phyloP scores from a whole-genome alignment of 306 rosid genomes.

The Casuarina glauca region DNA sequence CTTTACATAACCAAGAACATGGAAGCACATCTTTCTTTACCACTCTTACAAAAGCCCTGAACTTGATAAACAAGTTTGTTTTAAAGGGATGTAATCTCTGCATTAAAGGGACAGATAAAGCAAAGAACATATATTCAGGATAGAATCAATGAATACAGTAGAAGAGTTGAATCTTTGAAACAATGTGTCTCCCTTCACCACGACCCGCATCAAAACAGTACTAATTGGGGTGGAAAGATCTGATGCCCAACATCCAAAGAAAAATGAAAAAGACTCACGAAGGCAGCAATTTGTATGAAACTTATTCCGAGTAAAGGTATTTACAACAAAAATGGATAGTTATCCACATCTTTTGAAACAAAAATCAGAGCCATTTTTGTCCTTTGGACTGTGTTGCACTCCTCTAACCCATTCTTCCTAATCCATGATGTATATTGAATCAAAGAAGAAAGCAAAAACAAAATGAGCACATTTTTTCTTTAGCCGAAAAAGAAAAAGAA shows the following conservation, averaged over 20 bases:
- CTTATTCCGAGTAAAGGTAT: conserved; percentile 31
- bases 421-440: conserved; percentile 45
- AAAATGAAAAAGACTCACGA: background rate
- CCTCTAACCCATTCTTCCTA: conserved; percentile 40
- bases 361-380: conserved; percentile 23
- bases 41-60: too few relatives aligned
- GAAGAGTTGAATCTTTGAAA: background rate
- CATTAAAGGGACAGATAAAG: too few relatives aligned
- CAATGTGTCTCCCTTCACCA: background rate
- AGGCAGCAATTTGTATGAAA: conserved; percentile 16
- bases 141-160: too few relatives aligned
- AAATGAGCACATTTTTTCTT: conserved; percentile 41
- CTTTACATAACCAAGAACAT: too few relatives aligned
- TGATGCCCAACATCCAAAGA: too few relatives aligned
- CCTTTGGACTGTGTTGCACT: conserved; percentile 32
- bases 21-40: too few relatives aligned
- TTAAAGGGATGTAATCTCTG: too few relatives aligned
- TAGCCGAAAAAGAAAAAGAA: background rate
- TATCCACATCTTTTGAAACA: conserved; percentile 48
- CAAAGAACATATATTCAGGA: too few relatives aligned
- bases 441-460: conserved; percentile 23
- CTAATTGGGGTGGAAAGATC: too few relatives aligned
- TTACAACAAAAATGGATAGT: conserved; percentile 49
- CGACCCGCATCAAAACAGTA: too few relatives aligned
- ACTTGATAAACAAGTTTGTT: too few relatives aligned